Evolutionary conservation across 805 yeast genomes (phyloP), one percentile per base, ranked within the genome.

Genomic region (Zygosaccharomyces bailii): DNA sequence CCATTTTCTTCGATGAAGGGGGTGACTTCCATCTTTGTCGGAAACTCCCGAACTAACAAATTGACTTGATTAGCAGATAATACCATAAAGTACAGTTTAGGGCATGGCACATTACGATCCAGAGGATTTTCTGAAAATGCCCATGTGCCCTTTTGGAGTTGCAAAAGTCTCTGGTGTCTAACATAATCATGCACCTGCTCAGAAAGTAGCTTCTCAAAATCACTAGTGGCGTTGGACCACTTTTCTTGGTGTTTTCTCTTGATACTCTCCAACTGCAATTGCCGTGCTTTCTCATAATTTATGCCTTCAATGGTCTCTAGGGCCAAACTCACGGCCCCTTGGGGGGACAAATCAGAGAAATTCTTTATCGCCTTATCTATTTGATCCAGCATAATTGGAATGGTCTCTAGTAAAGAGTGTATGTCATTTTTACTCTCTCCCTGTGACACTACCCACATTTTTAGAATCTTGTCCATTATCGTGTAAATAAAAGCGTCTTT

Each of bases 91-190:
- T 73, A 80, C 46, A 71, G 71, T 50, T 72, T 74, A 8, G 70
- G 69, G 27, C 56, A 49, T 27, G 52, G 56, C 29, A 55, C 52
- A 32, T 45, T 46, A 8, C 42, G 34, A 37, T 54, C 60, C 9
- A 64, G 49, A 16, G 84, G 88, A 42, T 73, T 68, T 29, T 80
- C 83, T 1, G 82, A 74, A 57, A 72, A 83, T 10, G 84, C 90
- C 95, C 95, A 87, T 2, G 85, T 75, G 1, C 96, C 96, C 55
- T 76, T 80, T 20, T 87, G 79, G 39, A 87, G 65, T 57, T 80
- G 82, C 45, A 84, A 64, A 36, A 83, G 79, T 54, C 91, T 73
- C 66, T 85, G 93, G 59, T 84, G 89, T 45, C 77, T 76, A 11
- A 86, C 88, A 59, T 84, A 85, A 30, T 80, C 82, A 45, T 73